phyloP scores from a whole-genome alignment of 371 early-diverging fungal species.

The Globomyces sp. region DNA sequence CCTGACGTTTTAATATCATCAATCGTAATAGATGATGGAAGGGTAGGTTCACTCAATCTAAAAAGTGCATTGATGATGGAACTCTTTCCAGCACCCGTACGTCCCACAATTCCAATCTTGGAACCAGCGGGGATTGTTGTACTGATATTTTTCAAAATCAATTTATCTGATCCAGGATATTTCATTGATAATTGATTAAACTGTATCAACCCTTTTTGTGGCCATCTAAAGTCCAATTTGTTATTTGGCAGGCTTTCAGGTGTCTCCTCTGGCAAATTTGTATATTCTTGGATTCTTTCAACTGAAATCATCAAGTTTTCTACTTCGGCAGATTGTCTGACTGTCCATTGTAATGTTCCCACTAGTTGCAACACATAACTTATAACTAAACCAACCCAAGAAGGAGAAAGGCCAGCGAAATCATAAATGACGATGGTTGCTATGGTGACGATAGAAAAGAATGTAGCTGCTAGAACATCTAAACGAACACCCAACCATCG shows the following conservation, averaged over 20 bases:
- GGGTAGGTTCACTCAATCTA: slow-evolving; percentile 45
- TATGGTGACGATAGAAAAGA: background rate
- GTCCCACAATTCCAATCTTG: slow-evolving; percentile 31
- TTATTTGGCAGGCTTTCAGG: background rate
- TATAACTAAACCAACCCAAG: background rate
- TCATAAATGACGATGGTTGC: slow-evolving; percentile 46
- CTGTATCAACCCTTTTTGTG: slow-evolving; percentile 17
- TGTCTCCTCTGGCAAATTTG: slow-evolving; percentile 18
- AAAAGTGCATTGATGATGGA: slow-evolving; percentile 25
- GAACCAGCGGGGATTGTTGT: slow-evolving; percentile 13
- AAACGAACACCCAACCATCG: slow-evolving; percentile 32
- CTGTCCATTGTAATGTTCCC: slow-evolving; percentile 14
- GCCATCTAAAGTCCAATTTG: slow-evolving; percentile 22
- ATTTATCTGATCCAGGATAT: slow-evolving; percentile 28
- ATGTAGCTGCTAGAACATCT: slow-evolving; percentile 16
- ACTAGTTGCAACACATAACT: slow-evolving; percentile 15
- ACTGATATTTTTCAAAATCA: slow-evolving; percentile 19
- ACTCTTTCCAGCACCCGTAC: slow-evolving; percentile 35
- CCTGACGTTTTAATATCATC: slow-evolving; percentile 36
- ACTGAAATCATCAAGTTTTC: slow-evolving; percentile 21
- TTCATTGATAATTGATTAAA: background rate
- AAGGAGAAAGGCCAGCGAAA: background rate
- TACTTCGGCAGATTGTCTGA: slow-evolving; percentile 21
- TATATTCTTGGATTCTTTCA: slow-evolving; percentile 26
- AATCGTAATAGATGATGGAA: slow-evolving; percentile 28